Conservation (phyloP, 371 early-diverging fungal genomes). For the Mucor circinelloides region DNA sequence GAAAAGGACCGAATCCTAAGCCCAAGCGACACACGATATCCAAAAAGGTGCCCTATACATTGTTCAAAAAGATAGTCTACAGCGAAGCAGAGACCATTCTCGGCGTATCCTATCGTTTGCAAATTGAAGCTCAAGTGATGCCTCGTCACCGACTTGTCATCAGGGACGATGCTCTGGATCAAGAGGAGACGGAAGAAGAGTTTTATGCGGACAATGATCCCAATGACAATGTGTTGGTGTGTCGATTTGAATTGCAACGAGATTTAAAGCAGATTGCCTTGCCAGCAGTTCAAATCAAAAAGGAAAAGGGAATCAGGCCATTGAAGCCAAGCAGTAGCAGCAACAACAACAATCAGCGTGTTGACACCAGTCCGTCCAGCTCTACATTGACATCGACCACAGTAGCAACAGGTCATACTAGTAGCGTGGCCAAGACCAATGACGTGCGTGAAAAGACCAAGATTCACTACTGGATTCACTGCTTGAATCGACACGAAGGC, state of each 20-base stretch:
- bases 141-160: slow-evolving; percentile 23
- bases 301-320: slow-evolving; percentile 5
- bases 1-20: neutral
- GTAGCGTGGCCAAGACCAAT: neutral
- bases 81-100: slow-evolving; percentile 36
- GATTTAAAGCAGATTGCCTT: slow-evolving; percentile 15
- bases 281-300: slow-evolving; percentile 1
- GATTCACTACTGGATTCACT: slow-evolving; percentile 47
- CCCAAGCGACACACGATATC: neutral
- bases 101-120: slow-evolving; percentile 39
- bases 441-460: slow-evolving; percentile 22
- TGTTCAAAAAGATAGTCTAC: slow-evolving; percentile 33
- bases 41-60: neutral
- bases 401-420: neutral
- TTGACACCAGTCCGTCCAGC: neutral
- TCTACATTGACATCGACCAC: neutral
- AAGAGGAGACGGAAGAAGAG: neutral
- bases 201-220: slow-evolving; percentile 2
- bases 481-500: slow-evolving; percentile 40
- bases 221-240: slow-evolving; percentile 25
- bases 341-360: neutral
- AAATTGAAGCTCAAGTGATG: slow-evolving; percentile 40
- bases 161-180: slow-evolving; percentile 8
- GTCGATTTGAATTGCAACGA: slow-evolving; percentile 46
- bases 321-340: neutral